A percentile compares a stretch with the other conserved stretches of the same genome.
Conservation (phyloP, 352 stramenopile species). For the Albugo laibachii region DNA sequence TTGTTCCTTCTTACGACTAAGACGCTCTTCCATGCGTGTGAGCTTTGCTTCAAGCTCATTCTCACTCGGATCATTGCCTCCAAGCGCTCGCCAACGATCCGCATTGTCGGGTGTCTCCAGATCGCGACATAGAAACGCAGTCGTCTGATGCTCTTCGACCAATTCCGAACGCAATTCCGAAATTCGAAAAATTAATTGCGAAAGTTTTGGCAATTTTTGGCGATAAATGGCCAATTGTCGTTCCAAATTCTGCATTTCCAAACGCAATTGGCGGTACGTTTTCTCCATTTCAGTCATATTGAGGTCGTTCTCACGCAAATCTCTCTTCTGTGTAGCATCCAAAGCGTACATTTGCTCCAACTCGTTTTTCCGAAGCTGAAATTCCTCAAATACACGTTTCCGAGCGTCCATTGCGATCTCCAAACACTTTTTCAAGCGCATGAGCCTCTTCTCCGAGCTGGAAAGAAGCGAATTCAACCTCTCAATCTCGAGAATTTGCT, state of each 20-base stretch:
- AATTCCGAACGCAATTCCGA: conserved; percentile 67
- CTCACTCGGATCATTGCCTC: conserved; percentile 76
- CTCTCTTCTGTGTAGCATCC: conserved; percentile 75
- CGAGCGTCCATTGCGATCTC: conserved; percentile 73
- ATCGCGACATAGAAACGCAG: conserved; percentile 76
- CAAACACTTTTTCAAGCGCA: conserved; percentile 85
- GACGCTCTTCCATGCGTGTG: conserved; percentile 63
- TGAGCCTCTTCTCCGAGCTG: conserved; percentile 75
- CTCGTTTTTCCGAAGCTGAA: conserved; percentile 91
- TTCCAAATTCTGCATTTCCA: conserved; percentile 50
- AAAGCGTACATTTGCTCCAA: conserved; percentile 91
- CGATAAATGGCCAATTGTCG: conserved; percentile 52
- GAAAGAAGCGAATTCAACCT: conserved; percentile 90
- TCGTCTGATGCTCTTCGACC: conserved; percentile 66
- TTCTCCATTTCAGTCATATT: conserved; percentile 66
- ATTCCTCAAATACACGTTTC: conserved; percentile 79
- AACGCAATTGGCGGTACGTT: conserved; percentile 52
- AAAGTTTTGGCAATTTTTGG: conserved; percentile 53
- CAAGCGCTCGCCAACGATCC: conserved; percentile 73
- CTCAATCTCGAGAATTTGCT: conserved; percentile 91
- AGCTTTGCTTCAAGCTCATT: conserved; percentile 78
- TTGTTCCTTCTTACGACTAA: conserved; percentile 83
- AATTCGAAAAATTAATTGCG: conserved; percentile 63
- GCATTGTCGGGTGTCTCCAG: conserved; percentile 82
- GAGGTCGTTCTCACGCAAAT: conserved; percentile 59